phyloP scores from a whole-genome alignment of 2,329 filamentous ascomycete species.

The Aspergillus sp. region DNA sequence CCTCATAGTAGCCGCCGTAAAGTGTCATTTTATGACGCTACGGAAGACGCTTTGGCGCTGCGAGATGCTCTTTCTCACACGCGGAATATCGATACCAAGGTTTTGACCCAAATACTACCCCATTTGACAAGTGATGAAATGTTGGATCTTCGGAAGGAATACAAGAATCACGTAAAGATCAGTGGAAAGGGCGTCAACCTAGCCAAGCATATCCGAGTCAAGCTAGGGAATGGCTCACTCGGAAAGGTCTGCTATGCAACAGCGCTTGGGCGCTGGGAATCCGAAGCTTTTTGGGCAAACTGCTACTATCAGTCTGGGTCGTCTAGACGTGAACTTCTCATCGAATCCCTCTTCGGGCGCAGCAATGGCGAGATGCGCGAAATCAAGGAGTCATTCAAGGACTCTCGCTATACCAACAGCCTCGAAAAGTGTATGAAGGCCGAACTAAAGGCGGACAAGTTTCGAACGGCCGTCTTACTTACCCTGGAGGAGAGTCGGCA shows the following conservation, averaged over 20 bases:
- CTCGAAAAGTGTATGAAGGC: constrained; percentile 84
- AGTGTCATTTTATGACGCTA: constrained; percentile 82
- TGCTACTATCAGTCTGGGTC: constrained; percentile 94
- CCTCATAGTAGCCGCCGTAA: constrained; percentile 58
- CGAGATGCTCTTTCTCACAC: constrained; percentile 73
- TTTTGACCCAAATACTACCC: constrained; percentile 82
- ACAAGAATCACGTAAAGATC: constrained; percentile 83
- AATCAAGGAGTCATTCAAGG: constrained; percentile 87
- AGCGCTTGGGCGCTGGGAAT: constrained; percentile 87
- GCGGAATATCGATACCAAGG: constrained; percentile 68
- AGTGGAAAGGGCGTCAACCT: constrained; percentile 55
- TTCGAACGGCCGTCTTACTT: constrained; percentile 83
- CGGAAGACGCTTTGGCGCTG: constrained; percentile 75
- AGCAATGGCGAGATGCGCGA: constrained; percentile 82
- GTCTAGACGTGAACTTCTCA: constrained; percentile 83
- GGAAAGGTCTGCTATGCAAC: constrained; percentile 92
- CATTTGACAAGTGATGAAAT: constrained; percentile 85
- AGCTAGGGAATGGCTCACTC: constrained; percentile 60
- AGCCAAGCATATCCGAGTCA: constrained; percentile 55
- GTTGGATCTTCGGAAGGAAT: constrained; percentile 81
- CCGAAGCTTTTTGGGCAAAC: constrained; percentile 96
- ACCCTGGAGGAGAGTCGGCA: constrained; percentile 82
- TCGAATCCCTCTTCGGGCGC: constrained; percentile 89
- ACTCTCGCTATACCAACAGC: constrained; percentile 87
- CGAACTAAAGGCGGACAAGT: constrained; percentile 94